These are phyloP conservation scores for Saccharum spontaneum DNA, from an alignment of 176 grass and related monocot genomes.

Conservation along the genomic window DNA sequence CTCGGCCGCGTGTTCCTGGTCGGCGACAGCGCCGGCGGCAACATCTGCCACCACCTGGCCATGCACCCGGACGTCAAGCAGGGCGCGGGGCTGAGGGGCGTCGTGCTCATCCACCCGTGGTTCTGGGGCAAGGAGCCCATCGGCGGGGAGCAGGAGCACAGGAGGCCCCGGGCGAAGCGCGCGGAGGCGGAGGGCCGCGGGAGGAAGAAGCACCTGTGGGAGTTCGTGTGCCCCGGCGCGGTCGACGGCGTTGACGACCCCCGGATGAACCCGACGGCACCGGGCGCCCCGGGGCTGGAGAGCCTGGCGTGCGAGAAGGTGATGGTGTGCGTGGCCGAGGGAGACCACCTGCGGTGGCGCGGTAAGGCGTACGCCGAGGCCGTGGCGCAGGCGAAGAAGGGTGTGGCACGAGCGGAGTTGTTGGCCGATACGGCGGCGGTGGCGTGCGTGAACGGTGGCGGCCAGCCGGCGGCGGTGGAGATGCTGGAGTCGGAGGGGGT, in stretches of 20 bases:
- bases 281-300: slow-evolving; percentile 15
- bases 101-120: slow-evolving; percentile 51
- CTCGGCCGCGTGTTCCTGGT: slow-evolving; percentile 29
- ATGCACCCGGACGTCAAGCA: slow-evolving; percentile 3
- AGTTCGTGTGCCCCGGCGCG: slow-evolving; percentile 46
- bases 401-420: neutral
- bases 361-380: slow-evolving; percentile 48
- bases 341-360: slow-evolving; percentile 38
- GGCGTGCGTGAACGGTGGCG: no score
- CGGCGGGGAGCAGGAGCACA: slow-evolving; percentile 20
- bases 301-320: slow-evolving; percentile 38
- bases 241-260: slow-evolving; percentile 42
- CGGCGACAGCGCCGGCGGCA: slow-evolving; percentile 50
- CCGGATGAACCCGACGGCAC: slow-evolving; percentile 48
- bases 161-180: neutral
- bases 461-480: no score
- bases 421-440: neutral
- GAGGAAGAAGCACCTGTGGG: slow-evolving; percentile 45
- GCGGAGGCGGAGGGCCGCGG: neutral
- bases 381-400: slow-evolving; percentile 17
- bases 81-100: neutral
- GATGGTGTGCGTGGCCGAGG: slow-evolving; percentile 55
- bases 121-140: slow-evolving; percentile 44
- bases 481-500: slow-evolving; percentile 42
- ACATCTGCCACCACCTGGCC: slow-evolving; percentile 57